Evolutionary conservation across 2,329 filamentous ascomycete species (phyloP), one percentile per base, ranked within the genome.

Genomic region (Fusarium sp.): DNA sequence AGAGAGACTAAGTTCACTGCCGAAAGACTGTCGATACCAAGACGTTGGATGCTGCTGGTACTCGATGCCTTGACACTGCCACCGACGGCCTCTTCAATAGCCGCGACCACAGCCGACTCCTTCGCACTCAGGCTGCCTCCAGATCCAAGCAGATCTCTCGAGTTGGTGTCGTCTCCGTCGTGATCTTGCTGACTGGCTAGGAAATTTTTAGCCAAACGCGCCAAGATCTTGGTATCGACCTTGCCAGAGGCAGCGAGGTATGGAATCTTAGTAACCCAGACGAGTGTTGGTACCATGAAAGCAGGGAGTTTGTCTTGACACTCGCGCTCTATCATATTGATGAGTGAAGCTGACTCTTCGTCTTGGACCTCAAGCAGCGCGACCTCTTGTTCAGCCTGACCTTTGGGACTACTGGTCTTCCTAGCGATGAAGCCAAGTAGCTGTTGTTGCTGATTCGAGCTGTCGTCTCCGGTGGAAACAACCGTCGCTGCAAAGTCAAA

Each of bases 231-330:
- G 4, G 64, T 72, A 15, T 72, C 65, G 2, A 73, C 65, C 4
- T 72, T 72, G 1, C 70, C 70, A 12, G 70, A 72, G 1, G 69
- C 70, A 8, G 55, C 36, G 8, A 72, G 42, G 39, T 73, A 70
- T 2, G 70, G 69, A 8, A 72, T 72, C 41, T 36, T 66, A 1
- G 70, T 50, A 7, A 66, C 58, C 58, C 69, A 72, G 3, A 50
- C 38, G 18, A 73, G 17, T 1, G 44, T 39, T 1, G 70, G 70
- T 5, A 72, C 59, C 70, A 72, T 72, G 18, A 73, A 72, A 6
- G 65, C 50, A 2, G 70, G 69, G 2, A 72, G 65, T 13, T 30
- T 50, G 3, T 30, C 32, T 0, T 73, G 69, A 3, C 70, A 72
- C 28, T 70, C 56, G 7, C 18, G 9, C 1, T 72, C 63, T 1